A percentile compares a stretch with the other conserved stretches of the same genome.
Conservation (phyloP, 768 basidiomycete genomes). For the Trametes sanguinea region DNA sequence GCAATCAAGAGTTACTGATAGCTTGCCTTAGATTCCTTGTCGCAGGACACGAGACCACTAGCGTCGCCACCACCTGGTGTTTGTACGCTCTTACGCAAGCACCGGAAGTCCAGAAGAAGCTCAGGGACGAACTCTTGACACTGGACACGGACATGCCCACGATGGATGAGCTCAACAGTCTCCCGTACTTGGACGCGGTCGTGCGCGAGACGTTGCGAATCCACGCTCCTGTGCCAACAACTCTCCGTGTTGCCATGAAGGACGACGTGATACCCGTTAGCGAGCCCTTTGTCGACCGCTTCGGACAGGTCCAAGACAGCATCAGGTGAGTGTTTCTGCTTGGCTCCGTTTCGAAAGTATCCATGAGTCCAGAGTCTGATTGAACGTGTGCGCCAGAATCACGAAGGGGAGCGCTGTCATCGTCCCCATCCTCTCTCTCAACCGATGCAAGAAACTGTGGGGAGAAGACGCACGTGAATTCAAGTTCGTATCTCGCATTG, state of each 20-base stretch:
- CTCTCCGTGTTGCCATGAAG: constrained; percentile 46
- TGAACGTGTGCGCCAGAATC: constrained; percentile 13
- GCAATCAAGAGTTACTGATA: too few species aligned
- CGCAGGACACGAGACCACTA: constrained; percentile 47
- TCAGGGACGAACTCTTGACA: constrained; percentile 42
- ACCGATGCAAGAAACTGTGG: constrained; percentile 56
- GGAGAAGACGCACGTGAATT: constrained; percentile 65
- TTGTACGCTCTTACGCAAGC: constrained; percentile 42
- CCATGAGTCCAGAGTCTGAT: not conserved
- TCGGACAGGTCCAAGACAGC: constrained; percentile 19
- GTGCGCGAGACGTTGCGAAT: constrained; percentile 61
- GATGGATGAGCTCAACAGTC: constrained; percentile 67
- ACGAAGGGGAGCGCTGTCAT: constrained; percentile 34
- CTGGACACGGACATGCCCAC: constrained; percentile 50
- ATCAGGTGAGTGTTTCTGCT: constrained; percentile 7
- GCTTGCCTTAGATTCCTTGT: constrained; percentile 27
- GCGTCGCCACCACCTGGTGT: constrained; percentile 38
- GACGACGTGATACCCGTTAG: constrained; percentile 56
- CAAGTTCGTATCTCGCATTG: constrained; percentile 29
- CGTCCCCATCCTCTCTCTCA: constrained; percentile 55
- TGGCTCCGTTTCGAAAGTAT: too few species aligned
- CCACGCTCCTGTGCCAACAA: constrained; percentile 50
- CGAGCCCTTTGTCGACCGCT: constrained; percentile 30
- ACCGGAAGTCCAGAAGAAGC: constrained; percentile 38
- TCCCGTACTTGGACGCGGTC: constrained; percentile 69